Base-by-base conservation (phyloP, 106 monocot species). In the Allium fistulosum region DNA sequence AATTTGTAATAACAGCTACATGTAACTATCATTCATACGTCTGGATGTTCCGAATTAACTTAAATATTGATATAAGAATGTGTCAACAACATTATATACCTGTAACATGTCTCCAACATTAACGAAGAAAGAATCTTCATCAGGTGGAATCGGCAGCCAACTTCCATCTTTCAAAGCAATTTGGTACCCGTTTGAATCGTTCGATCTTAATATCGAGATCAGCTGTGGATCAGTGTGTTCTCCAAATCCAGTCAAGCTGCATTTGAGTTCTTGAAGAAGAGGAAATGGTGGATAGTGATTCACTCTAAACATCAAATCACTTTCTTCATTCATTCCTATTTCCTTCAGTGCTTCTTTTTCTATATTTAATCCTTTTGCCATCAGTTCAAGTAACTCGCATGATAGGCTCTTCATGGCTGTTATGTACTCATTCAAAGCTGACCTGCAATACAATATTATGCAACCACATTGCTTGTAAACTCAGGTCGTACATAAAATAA, bases 211-310 rank as follows among this genome's bases (percentile, higher is more conserved):
- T 13, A 85, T 50, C 0, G 85, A 81, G 8, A 85, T 60, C 17
- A 85, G 63, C 69, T 85, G 85, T 11, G 85, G 85, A 62, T 85
- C 85, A 0, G 85, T 76, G 69, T 85, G 85, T 69, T 81, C 85
- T 1, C 85, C 85, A 11, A 85, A 85, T 8, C 85, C 81, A 10
- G 83, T 90, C 2, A 86, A 4, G 47, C 50, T 51, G 27, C 53
- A 53, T 11, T 69, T 69, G 68, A 57, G 59, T 8, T 52, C 69
- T 22, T 79, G 65, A 7, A 67, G 61, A 59, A 12, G 46, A 1
- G 83, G 85, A 53, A 70, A 81, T 28, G 83, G 80, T 1, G 90
- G 90, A 74, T 90, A 90, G 69, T 85, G 85, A 57, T 90, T 90
- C 14, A 90, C 62, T 74, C 90, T 65, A 58, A 90, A 74, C 49